Evolutionary conservation across 805 yeast genomes (phyloP).

Genomic region (Cyberlindnera subsufficiens): DNA sequence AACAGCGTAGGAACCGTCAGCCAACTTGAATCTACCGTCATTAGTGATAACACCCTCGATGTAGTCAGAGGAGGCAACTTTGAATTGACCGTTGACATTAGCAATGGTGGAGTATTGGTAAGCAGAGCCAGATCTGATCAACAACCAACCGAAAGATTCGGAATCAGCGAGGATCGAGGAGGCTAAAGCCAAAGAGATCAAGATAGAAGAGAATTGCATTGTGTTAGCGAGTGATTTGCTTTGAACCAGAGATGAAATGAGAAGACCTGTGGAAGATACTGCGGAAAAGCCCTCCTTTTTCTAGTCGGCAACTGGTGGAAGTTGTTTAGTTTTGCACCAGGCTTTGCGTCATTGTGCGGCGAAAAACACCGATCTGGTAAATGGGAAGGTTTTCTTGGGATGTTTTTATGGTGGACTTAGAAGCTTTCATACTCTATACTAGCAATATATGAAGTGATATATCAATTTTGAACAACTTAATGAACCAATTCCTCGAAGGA

Average conservation of each 20-base stretch:
- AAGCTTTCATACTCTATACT: too few species aligned
- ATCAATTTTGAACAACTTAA: too few species aligned
- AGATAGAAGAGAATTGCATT: slow-evolving; percentile 24
- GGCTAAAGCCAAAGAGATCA: slow-evolving; percentile 24
- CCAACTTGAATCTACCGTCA: slow-evolving; percentile 26
- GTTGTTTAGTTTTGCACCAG: too few species aligned
- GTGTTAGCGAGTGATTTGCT: slow-evolving; percentile 7
- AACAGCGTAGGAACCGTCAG: slow-evolving; percentile 26
- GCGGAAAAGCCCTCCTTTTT: too few species aligned
- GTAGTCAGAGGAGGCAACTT: slow-evolving; percentile 11
- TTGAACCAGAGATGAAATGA: neutral
- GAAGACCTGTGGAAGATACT: neutral
- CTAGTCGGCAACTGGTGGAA: too few species aligned
- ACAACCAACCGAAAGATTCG: slow-evolving; percentile 28
- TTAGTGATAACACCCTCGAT: slow-evolving; percentile 24
- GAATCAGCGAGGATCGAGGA: slow-evolving; percentile 32
- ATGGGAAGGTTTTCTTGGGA: too few species aligned
- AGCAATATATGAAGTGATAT: too few species aligned
- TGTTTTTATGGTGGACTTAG: too few species aligned
- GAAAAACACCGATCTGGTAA: too few species aligned
- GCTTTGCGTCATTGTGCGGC: too few species aligned
- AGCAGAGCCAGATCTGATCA: slow-evolving; percentile 30
- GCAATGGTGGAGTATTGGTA: slow-evolving; percentile 27
- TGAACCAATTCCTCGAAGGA: too few species aligned
- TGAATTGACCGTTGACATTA: slow-evolving; percentile 13